A percentile compares a stretch with the other conserved stretches of the same genome.
These are phyloP conservation scores for Spencermartinsiella ligniputridi DNA, from an alignment of 1,139 yeast species.

Conservation along the genomic window DNA sequence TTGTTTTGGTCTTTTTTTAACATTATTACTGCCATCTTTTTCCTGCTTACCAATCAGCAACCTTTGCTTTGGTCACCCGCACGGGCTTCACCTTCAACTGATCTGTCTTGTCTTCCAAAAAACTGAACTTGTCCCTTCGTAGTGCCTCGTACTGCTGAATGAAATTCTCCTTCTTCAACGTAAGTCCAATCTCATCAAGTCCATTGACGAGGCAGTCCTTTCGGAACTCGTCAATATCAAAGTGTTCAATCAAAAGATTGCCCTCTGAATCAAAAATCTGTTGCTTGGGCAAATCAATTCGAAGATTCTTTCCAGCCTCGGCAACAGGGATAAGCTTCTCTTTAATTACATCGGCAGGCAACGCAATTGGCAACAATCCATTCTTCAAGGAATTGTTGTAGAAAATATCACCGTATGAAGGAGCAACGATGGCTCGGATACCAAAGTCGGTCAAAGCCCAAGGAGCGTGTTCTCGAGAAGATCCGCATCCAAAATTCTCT, in stretches of 20 bases:
- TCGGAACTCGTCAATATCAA: slow-evolving; percentile 86
- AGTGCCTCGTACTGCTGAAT: slow-evolving; percentile 67
- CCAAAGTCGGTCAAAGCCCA: slow-evolving; percentile 99
- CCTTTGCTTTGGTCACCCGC: slow-evolving; percentile 50
- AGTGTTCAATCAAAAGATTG: slow-evolving; percentile 71
- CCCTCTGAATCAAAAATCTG: slow-evolving; percentile 67
- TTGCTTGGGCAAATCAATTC: slow-evolving; percentile 83
- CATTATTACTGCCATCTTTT: too few relatives aligned
- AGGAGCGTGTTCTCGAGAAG: slow-evolving; percentile 98
- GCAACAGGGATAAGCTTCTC: slow-evolving; percentile 77
- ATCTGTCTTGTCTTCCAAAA: slow-evolving; percentile 82
- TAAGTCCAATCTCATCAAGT: slow-evolving; percentile 93
- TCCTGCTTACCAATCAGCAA: slow-evolving; percentile 5
- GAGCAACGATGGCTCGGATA: slow-evolving; percentile 91
- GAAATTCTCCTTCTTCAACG: slow-evolving; percentile 80
- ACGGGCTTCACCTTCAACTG: slow-evolving; percentile 53
- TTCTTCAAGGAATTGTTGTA: slow-evolving; percentile 95
- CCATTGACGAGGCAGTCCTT: slow-evolving; percentile 93
- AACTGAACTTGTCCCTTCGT: slow-evolving; percentile 77
- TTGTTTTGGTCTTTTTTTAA: background rate
- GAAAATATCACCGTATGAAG: slow-evolving; percentile 96
- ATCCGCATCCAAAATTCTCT: slow-evolving; percentile 97
- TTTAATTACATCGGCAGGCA: slow-evolving; percentile 68
- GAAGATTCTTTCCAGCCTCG: slow-evolving; percentile 61
- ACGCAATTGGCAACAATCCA: slow-evolving; percentile 86